Evolutionary conservation across 2,329 filamentous ascomycete genomes (phyloP).

Genomic region (Hypomyces rosellus): DNA sequence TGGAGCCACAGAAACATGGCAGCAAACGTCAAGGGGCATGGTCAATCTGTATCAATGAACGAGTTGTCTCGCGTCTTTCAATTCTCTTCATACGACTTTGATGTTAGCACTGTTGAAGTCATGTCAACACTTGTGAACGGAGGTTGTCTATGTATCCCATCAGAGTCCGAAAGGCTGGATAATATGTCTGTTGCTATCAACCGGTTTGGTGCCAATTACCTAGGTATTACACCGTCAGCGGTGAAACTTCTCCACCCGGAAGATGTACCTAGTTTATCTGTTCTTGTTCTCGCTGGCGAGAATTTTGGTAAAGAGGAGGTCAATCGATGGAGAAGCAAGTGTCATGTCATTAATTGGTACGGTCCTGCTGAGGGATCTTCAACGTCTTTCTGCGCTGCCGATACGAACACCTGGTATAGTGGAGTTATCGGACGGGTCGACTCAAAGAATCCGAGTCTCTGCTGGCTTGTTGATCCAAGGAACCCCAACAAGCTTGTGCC

Average conservation of each 20-base stretch:
- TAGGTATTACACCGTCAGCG: constrained; percentile 4
- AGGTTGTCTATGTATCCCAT: constrained; percentile 7
- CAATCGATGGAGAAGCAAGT: constrained; percentile 2
- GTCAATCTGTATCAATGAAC: background rate
- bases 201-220: background rate
- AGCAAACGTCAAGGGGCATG: background rate
- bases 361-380: constrained; percentile 5
- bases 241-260: background rate
- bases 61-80: constrained; percentile 1
- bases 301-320: constrained; percentile 2
- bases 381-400: background rate
- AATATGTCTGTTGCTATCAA: background rate
- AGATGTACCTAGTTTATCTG: background rate
- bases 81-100: constrained; percentile 8
- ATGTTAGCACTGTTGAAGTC: constrained; percentile 3
- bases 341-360: constrained; percentile 7
- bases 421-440: constrained; percentile 1
- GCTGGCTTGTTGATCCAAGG: constrained; percentile 1
- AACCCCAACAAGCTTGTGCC: background rate
- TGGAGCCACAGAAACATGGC: constrained; percentile 3
- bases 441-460: background rate
- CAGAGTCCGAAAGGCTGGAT: constrained; percentile 1
- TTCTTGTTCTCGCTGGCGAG: constrained; percentile 6
- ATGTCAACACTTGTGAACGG: background rate
- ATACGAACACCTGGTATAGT: background rate